A percentile compares a stretch with the other conserved stretches of the same genome.
phyloP scores from a whole-genome alignment of 768 basidiomycete genomes.

The Arthromyces matolae region DNA sequence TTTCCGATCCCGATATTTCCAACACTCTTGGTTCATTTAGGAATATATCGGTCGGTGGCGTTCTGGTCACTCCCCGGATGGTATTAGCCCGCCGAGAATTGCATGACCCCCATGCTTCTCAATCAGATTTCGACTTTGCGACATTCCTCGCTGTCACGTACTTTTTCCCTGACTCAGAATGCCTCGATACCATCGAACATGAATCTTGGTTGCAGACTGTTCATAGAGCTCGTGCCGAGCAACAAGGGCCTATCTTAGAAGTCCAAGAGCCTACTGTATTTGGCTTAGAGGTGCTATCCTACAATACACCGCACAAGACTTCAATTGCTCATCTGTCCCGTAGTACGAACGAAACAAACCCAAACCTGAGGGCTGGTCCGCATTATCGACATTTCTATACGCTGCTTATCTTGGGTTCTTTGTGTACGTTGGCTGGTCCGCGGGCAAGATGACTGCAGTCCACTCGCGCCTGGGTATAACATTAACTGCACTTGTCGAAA shows the following conservation, averaged over 20 bases:
- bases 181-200: constrained; percentile 60
- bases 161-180: constrained; percentile 75
- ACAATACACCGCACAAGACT: too few species aligned
- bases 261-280: constrained; percentile 39
- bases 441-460: constrained; percentile 76
- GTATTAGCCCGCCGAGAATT: constrained; percentile 69
- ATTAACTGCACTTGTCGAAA: constrained; percentile 90
- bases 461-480: constrained; percentile 90
- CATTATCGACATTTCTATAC: constrained; percentile 69
- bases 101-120: constrained; percentile 45
- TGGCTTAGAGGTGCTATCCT: constrained; percentile 43
- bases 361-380: constrained; percentile 45
- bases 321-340: constrained; percentile 3
- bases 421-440: constrained; percentile 70
- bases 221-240: constrained; percentile 30
- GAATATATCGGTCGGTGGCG: constrained; percentile 58
- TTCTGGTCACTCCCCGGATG: constrained; percentile 69
- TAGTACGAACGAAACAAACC: constrained; percentile 55
- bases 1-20: constrained; percentile 52
- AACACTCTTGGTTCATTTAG: constrained; percentile 50
- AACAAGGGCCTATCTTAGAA: constrained; percentile 28
- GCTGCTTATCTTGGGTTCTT: constrained; percentile 74
- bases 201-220: constrained; percentile 60
- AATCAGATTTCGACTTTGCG: constrained; percentile 56
- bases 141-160: constrained; percentile 77